A percentile compares a stretch with the other conserved stretches of the same genome.
These are phyloP conservation scores for Boletus sensibilis DNA, from an alignment of 768 basidiomycete genomes.

Conservation along the genomic window DNA sequence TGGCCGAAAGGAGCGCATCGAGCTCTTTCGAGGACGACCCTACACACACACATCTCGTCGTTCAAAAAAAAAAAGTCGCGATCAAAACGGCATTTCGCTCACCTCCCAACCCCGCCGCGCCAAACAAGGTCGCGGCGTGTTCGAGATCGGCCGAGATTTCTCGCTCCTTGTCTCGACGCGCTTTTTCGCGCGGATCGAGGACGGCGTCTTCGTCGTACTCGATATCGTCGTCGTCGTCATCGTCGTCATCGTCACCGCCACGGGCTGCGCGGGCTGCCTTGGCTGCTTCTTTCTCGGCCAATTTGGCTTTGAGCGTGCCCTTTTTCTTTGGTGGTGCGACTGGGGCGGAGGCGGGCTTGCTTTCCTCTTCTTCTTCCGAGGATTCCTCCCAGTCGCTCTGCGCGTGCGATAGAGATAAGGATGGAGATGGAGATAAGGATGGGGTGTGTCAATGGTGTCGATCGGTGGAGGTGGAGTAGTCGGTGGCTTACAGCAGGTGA, in stretches of 20 bases:
- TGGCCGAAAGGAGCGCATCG: conserved; percentile 68
- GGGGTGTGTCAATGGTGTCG: conserved; percentile 4
- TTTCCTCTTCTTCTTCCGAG: conserved; percentile 68
- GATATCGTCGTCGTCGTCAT: conserved; percentile 30
- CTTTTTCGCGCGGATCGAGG: conserved; percentile 77
- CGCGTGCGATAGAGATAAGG: neutral
- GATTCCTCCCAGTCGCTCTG: conserved; percentile 97
- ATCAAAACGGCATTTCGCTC: conserved; percentile 16
- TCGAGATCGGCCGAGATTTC: conserved; percentile 87
- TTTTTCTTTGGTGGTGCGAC: conserved; percentile 85
- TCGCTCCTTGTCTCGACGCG: conserved; percentile 69
- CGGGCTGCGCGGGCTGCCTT: conserved; percentile 52
- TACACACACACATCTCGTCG: conserved; percentile 26
- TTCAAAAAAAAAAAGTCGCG: neutral
- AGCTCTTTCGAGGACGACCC: conserved; percentile 69
- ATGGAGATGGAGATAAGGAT: too few relatives aligned
- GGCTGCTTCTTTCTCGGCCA: conserved; percentile 87
- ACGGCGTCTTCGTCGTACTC: conserved; percentile 74
- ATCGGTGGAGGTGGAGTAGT: neutral
- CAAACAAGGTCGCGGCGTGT: conserved; percentile 81
- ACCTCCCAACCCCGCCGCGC: conserved; percentile 67
- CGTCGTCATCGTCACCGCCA: conserved; percentile 31
- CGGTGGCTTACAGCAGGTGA: conserved; percentile 61
- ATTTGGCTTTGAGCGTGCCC: conserved; percentile 85
- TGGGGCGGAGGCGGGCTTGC: conserved; percentile 43